Percentiles rank a stretch among this genome's conserved stretches.
These are phyloP conservation scores for Zasmidium citrigriseum DNA, from an alignment of 2,329 filamentous ascomycete species.

Conservation along the genomic window DNA sequence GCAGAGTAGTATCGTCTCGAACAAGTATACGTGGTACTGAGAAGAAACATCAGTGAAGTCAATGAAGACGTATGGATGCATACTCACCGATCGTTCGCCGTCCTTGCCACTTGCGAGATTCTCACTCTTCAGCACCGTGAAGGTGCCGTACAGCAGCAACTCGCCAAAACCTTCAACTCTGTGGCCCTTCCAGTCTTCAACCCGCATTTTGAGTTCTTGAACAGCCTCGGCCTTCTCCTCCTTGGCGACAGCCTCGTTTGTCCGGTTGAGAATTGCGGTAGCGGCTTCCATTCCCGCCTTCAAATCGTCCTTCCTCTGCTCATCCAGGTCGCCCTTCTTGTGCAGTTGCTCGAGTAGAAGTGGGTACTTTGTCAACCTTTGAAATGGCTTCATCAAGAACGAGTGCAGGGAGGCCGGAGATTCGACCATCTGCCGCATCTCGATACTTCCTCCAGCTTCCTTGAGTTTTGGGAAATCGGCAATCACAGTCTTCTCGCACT, in stretches of 20 bases:
- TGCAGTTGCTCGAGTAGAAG: slow-evolving; percentile 82
- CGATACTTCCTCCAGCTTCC: slow-evolving; percentile 63
- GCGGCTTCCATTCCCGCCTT: slow-evolving; percentile 76
- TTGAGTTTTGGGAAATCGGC: slow-evolving; percentile 85
- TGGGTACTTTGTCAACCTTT: slow-evolving; percentile 92
- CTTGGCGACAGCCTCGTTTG: slow-evolving; percentile 87
- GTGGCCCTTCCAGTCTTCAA: slow-evolving; percentile 97
- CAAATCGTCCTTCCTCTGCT: slow-evolving; percentile 71
- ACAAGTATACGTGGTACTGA: slow-evolving; percentile 96
- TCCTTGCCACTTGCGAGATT: slow-evolving; percentile 63
- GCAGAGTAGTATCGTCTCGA: slow-evolving; percentile 91
- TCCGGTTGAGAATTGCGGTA: slow-evolving; percentile 76
- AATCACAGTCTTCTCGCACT: slow-evolving; percentile 81
- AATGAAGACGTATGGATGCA: background rate
- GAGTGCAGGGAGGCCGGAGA: slow-evolving; percentile 86
- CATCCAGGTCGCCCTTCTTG: slow-evolving; percentile 77
- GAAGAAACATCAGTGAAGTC: background rate
- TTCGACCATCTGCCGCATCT: slow-evolving; percentile 73
- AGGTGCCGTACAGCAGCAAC: slow-evolving; percentile 82
- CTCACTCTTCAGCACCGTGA: slow-evolving; percentile 76
- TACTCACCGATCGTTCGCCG: slow-evolving; percentile 82
- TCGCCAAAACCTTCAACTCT: slow-evolving; percentile 89
- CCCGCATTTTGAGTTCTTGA: slow-evolving; percentile 75
- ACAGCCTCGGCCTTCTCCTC: slow-evolving; percentile 83
- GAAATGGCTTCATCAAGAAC: slow-evolving; percentile 95